Evolutionary conservation across 139 green algal genomes (phyloP).

Genomic region (Chlorella sp.): DNA sequence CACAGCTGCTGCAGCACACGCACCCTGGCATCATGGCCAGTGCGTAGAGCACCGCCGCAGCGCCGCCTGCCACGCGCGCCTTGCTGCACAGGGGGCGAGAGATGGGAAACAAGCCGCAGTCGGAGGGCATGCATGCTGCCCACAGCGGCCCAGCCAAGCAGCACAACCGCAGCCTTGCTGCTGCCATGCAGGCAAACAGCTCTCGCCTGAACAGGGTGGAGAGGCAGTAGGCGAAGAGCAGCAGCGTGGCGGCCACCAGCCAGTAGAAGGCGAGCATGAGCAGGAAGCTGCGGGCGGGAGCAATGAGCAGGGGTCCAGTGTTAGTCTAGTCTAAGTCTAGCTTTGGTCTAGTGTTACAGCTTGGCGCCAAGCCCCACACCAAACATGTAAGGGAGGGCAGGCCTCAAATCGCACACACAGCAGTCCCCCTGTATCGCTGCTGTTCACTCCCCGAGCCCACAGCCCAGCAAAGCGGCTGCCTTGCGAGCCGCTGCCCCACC

Average conservation of each 20-base stretch:
- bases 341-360: too few relatives aligned
- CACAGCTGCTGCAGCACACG: too few relatives aligned
- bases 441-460: neutral
- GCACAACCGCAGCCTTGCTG: too few relatives aligned
- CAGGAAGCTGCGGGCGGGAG: neutral
- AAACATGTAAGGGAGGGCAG: too few relatives aligned
- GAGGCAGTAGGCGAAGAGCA: slow-evolving; percentile 73
- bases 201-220: slow-evolving; percentile 63
- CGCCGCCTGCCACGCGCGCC: slow-evolving; percentile 67
- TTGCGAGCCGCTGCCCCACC: neutral
- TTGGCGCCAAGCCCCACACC: too few relatives aligned
- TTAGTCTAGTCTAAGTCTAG: too few relatives aligned
- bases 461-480: neutral
- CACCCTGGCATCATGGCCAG: slow-evolving; percentile 78
- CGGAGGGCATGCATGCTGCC: too few relatives aligned
- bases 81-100: slow-evolving; percentile 16
- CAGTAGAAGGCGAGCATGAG: slow-evolving; percentile 76
- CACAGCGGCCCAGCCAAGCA: too few relatives aligned
- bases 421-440: too few relatives aligned
- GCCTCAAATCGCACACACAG: too few relatives aligned
- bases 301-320: neutral
- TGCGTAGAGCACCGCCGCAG: slow-evolving; percentile 68
- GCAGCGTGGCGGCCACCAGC: slow-evolving; percentile 68
- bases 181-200: too few relatives aligned
- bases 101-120: too few relatives aligned